Evolutionary conservation across 1,284 basidiomycete genomes (phyloP).

Genomic region (Moesziomyces antarcticus): DNA sequence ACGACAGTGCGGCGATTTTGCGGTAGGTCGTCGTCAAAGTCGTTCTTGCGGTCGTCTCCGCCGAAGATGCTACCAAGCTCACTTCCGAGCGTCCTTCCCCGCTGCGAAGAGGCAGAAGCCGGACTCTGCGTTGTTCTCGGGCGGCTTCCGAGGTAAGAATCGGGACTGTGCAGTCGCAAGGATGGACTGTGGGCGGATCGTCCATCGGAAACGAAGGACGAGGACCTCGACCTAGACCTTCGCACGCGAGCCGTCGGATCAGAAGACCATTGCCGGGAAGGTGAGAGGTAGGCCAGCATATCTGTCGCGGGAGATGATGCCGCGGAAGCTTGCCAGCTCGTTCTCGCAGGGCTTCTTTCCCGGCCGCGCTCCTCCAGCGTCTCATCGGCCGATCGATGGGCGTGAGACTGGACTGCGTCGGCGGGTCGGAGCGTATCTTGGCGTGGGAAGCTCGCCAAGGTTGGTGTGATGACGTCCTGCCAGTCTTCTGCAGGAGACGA

Average conservation of each 20-base stretch:
- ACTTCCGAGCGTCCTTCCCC: constrained; percentile 50
- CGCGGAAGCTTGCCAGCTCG: neutral
- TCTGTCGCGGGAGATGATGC: neutral
- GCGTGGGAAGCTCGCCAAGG: constrained; percentile 2
- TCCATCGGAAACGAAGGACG: constrained; percentile 22
- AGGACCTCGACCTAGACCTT: constrained; percentile 24
- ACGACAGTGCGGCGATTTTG: constrained; percentile 18
- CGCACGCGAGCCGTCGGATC: constrained; percentile 27
- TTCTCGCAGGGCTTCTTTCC: neutral
- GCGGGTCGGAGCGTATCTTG: constrained; percentile 29
- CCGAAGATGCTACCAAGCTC: constrained; percentile 62
- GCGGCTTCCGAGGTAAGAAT: constrained; percentile 16
- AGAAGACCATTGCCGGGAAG: constrained; percentile 17
- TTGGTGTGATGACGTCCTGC: constrained; percentile 28
- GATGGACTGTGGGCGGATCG: neutral
- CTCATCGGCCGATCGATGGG: neutral
- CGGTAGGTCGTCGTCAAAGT: constrained; percentile 41
- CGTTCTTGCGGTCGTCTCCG: constrained; percentile 43
- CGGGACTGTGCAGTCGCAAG: constrained; percentile 6
- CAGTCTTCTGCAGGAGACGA: constrained; percentile 14
- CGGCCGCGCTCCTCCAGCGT: neutral
- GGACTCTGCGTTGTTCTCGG: constrained; percentile 6
- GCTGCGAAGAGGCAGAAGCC: constrained; percentile 17
- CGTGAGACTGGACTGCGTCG: constrained; percentile 26
- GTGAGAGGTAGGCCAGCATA: constrained; percentile 1